Evolutionary conservation across 2,329 filamentous ascomycete species (phyloP).

Genomic region (Coleophoma eucalyptorum): DNA sequence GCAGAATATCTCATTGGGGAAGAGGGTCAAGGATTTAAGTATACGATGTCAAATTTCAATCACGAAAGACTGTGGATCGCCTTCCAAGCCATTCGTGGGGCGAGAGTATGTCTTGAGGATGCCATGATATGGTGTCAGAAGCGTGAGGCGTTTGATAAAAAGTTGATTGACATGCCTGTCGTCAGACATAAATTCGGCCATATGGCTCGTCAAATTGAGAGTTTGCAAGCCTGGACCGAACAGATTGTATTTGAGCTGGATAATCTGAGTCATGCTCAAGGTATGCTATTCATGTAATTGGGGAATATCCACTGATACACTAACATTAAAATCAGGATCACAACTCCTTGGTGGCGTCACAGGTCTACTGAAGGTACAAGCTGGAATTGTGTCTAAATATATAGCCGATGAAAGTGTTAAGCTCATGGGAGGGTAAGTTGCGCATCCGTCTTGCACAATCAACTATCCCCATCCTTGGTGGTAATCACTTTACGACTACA

Average conservation of each 20-base stretch:
- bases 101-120: not conserved
- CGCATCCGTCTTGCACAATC: no score
- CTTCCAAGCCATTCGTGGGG: not conserved
- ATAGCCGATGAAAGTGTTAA: not conserved
- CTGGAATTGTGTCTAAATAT: not conserved
- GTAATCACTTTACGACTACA: no score
- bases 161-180: not conserved
- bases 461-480: no score
- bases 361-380: not conserved
- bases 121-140: not conserved
- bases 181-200: not conserved
- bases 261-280: not conserved
- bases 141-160: not conserved
- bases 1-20: constrained; percentile 5
- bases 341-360: not conserved
- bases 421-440: not conserved
- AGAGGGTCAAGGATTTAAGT: constrained; percentile 2
- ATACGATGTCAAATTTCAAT: constrained; percentile 1
- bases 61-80: not conserved
- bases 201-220: not conserved
- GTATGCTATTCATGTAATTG: not conserved
- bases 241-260: no score
- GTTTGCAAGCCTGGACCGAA: not conserved
- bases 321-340: not conserved
- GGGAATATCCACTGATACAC: not conserved